A percentile compares a stretch with the other conserved stretches of the same genome.
phyloP scores from a whole-genome alignment of 1,284 basidiomycete species.

The Irpex sp. region DNA sequence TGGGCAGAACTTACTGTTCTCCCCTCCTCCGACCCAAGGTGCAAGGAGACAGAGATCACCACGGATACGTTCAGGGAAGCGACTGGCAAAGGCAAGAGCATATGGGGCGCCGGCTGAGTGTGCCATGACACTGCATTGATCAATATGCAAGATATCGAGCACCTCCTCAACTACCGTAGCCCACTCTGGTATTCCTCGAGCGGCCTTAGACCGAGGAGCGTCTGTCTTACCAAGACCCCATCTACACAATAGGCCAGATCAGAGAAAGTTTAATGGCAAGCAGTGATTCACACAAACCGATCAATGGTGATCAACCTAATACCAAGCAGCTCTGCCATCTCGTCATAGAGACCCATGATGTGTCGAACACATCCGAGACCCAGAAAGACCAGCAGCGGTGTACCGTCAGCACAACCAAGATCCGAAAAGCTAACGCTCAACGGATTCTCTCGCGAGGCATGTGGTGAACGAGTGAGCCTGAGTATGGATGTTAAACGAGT shows the following conservation, averaged over 20 bases:
- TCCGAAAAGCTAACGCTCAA: conserved; percentile 92
- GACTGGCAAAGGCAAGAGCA: conserved; percentile 83
- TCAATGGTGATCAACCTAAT: conserved; percentile 93
- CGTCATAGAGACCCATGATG: conserved; percentile 92
- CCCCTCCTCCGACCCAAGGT: conserved; percentile 93
- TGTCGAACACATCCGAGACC: conserved; percentile 94
- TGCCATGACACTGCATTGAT: conserved; percentile 86
- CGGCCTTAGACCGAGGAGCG: conserved; percentile 59
- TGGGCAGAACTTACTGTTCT: conserved; percentile 62
- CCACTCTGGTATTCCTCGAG: conserved; percentile 88
- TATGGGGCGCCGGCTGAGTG: conserved; percentile 98
- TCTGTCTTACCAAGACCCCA: conserved; percentile 94
- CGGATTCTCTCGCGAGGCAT: conserved; percentile 67
- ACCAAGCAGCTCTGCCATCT: conserved; percentile 86
- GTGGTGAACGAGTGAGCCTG: conserved; percentile 73
- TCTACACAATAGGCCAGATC: conserved; percentile 31
- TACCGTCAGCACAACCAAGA: conserved; percentile 78
- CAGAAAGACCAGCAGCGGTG: conserved; percentile 87
- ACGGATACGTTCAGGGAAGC: conserved; percentile 67
- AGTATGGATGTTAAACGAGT: conserved; percentile 81
- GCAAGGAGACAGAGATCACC: conserved; percentile 90
- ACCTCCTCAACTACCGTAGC: conserved; percentile 87
- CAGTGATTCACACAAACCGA: conserved; percentile 48
- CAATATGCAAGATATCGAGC: conserved; percentile 75
- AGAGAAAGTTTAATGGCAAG: conserved; percentile 1